Evolutionary conservation across 2,329 filamentous ascomycete species (phyloP).

Genomic region (Tricladium varicosporioides): DNA sequence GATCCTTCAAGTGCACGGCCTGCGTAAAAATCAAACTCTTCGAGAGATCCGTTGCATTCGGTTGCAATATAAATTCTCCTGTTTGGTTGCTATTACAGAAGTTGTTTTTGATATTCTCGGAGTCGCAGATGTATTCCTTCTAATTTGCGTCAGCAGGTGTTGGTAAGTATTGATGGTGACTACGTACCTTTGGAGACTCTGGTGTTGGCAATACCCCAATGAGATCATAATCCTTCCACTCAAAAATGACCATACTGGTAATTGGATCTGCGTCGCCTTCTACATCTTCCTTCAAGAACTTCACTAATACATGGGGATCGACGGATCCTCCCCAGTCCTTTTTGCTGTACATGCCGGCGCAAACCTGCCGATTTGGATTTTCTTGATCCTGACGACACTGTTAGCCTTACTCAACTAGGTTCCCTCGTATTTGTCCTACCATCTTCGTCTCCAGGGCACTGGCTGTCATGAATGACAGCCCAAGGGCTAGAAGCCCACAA

Average conservation of each 20-base stretch:
- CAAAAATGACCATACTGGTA: slow-evolving; percentile 85
- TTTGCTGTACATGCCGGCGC: slow-evolving; percentile 88
- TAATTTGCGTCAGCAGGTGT: slow-evolving; percentile 38
- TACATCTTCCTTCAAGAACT: slow-evolving; percentile 64
- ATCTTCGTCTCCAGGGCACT: slow-evolving; percentile 57
- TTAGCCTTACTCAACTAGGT: slow-evolving; percentile 13
- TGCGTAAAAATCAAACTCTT: slow-evolving; percentile 72
- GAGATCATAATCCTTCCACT: slow-evolving; percentile 82
- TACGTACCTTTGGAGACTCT: slow-evolving; percentile 50
- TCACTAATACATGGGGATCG: slow-evolving; percentile 85
- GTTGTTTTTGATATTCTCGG: slow-evolving; percentile 63
- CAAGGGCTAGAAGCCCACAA: slow-evolving; percentile 49
- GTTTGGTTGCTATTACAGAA: slow-evolving; percentile 76
- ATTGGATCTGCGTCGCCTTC: slow-evolving; percentile 66
- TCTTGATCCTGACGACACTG: slow-evolving; percentile 61
- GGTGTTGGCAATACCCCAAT: slow-evolving; percentile 66
- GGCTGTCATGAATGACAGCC: slow-evolving; percentile 52
- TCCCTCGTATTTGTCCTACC: slow-evolving; percentile 39
- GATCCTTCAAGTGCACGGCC: slow-evolving; percentile 77
- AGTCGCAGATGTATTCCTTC: slow-evolving; percentile 74
- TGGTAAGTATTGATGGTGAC: background rate
- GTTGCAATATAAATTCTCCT: slow-evolving; percentile 78
- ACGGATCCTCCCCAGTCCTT: slow-evolving; percentile 83
- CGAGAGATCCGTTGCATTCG: slow-evolving; percentile 71
- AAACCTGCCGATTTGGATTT: slow-evolving; percentile 76